Percentiles rank a stretch among this genome's conserved stretches.
phyloP scores from a whole-genome alignment of 78 protist genomes.

The Dictyostelium intermedium region DNA sequence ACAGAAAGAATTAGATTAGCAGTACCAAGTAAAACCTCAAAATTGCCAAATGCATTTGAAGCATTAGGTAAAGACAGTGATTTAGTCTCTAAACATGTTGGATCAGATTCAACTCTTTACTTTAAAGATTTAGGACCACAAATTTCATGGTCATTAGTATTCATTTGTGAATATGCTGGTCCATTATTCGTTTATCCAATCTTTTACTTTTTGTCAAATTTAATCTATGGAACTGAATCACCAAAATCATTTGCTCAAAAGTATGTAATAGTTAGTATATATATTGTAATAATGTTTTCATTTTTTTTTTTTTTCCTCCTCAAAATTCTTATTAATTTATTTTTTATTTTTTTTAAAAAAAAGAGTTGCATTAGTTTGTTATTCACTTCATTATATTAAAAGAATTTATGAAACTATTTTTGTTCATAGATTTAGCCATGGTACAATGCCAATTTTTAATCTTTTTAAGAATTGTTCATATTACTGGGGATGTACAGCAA shows the following conservation, averaged over 20 bases:
- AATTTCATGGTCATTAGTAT: slow-evolving; percentile 84
- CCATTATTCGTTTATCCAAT: slow-evolving; percentile 83
- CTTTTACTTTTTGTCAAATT: slow-evolving; percentile 40
- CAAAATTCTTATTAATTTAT: background rate
- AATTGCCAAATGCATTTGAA: background rate
- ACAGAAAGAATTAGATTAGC: slow-evolving; percentile 60
- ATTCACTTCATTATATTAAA: slow-evolving; percentile 85
- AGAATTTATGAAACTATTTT: slow-evolving; percentile 89
- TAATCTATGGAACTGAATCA: slow-evolving; percentile 30
- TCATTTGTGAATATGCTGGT: slow-evolving; percentile 88
- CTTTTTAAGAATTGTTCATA: slow-evolving; percentile 87
- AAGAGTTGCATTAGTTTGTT: slow-evolving; percentile 72
- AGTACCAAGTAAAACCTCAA: background rate
- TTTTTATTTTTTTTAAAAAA: background rate
- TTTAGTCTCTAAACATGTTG: background rate
- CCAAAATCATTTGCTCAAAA: slow-evolving; percentile 24
- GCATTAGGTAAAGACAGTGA: slow-evolving; percentile 8
- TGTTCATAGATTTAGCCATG: slow-evolving; percentile 88
- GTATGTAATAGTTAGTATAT: no score
- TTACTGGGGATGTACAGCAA: slow-evolving; percentile 88
- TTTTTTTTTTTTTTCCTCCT: no score
- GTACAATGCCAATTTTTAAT: slow-evolving; percentile 90
- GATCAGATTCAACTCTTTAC: background rate
- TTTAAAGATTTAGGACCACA: slow-evolving; percentile 93
- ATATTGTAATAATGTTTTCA: no score